phyloP scores from a whole-genome alignment of 2,329 filamentous ascomycete genomes.

The Hypoxylon sp. region DNA sequence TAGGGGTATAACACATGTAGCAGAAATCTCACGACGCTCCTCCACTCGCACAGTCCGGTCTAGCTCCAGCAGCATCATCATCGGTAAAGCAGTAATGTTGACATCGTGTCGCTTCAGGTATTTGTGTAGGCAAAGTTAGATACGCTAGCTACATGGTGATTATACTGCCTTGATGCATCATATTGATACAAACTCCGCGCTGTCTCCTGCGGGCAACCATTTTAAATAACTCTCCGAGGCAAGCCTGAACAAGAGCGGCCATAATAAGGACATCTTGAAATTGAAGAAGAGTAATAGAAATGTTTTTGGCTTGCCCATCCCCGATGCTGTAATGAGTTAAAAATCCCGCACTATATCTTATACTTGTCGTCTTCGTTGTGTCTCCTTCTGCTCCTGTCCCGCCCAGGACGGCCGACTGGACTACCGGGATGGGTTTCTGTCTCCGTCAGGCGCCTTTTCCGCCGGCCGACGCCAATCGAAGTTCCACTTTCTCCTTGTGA shows the following conservation, averaged over 20 bases:
- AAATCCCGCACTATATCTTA: constrained; percentile 27
- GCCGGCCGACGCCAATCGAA: constrained; percentile 20
- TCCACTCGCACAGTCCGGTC: no score
- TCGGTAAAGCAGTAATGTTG: not conserved
- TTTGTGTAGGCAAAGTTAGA: constrained; percentile 12
- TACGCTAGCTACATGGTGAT: no score
- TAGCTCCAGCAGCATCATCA: no score
- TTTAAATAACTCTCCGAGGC: constrained; percentile 17
- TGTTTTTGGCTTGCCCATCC: constrained; percentile 2
- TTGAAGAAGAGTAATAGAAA: not conserved
- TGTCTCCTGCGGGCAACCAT: constrained; percentile 19
- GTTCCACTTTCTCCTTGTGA: constrained; percentile 76
- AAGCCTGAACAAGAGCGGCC: not conserved
- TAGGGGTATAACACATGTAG: no score
- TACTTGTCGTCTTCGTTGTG: constrained; percentile 3
- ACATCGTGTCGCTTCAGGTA: not conserved
- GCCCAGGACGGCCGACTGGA: not conserved
- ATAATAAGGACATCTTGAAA: constrained; percentile 20
- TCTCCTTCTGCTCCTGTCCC: constrained; percentile 2
- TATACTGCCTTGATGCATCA: constrained; percentile 17
- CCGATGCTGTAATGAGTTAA: constrained; percentile 12
- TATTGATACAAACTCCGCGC: constrained; percentile 39
- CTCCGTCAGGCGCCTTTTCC: constrained; percentile 14
- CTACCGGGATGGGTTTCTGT: not conserved
- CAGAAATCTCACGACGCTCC: no score